Percentiles rank a stretch among this genome's conserved stretches.
These are phyloP conservation scores for Suhomyces yuchorum DNA, from an alignment of 1,139 yeast species.

Conservation along the genomic window DNA sequence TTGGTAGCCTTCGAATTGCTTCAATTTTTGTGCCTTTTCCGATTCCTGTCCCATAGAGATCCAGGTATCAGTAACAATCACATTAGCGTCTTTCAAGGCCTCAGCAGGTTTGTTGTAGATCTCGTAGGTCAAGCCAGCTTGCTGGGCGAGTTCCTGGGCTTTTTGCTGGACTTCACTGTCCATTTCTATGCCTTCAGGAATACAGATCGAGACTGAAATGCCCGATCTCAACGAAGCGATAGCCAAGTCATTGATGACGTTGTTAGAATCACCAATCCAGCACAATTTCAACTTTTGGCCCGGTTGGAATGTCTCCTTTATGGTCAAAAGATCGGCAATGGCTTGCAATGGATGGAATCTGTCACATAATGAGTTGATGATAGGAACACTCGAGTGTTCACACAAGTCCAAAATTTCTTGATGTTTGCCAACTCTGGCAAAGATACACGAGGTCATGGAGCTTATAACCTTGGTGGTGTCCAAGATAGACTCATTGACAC, in stretches of 20 bases:
- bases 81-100: constrained; percentile 74
- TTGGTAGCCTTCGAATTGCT: constrained; percentile 86
- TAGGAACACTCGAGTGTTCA: constrained; percentile 79
- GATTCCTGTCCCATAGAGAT: constrained; percentile 97
- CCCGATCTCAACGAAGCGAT: constrained; percentile 87
- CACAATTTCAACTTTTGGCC: constrained; percentile 73
- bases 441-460: constrained; percentile 92
- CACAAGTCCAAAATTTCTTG: constrained; percentile 78
- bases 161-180: constrained; percentile 55
- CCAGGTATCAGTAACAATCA: constrained; percentile 96
- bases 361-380: constrained; percentile 92
- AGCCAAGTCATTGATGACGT: constrained; percentile 92
- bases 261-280: constrained; percentile 97
- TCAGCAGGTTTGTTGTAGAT: constrained; percentile 70
- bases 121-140: constrained; percentile 57
- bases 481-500: constrained; percentile 86
- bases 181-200: constrained; percentile 74
- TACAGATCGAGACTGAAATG: constrained; percentile 78
- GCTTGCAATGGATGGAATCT: constrained; percentile 94
- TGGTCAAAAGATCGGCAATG: constrained; percentile 84
- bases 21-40: constrained; percentile 68
- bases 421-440: constrained; percentile 92
- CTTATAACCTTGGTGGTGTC: constrained; percentile 89
- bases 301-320: constrained; percentile 70
- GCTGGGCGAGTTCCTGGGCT: constrained; percentile 56